Percentiles rank a stretch among this genome's conserved stretches.
Evolutionary conservation across 345 rosid genomes (phyloP).

Genomic region (Citrus sinensis): DVS_A1.0 CM039169.1:29639501-29640000

Average conservation of each 20-base stretch:
- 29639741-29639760: conserved; percentile 55
- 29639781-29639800: conserved; percentile 82
- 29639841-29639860: conserved; percentile 83
- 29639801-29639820: conserved; percentile 47
- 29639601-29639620: conserved; percentile 35
- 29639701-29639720: background rate
- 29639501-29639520: conserved; percentile 80
- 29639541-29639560: conserved; percentile 60
- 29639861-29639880: conserved; percentile 74
- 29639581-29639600: conserved; percentile 36
- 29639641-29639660: conserved; percentile 64
- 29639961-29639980: conserved; percentile 54
- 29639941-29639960: conserved; percentile 73
- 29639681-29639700: background rate
- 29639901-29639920: conserved; percentile 64
- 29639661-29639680: conserved; percentile 64
- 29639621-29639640: conserved; percentile 64
- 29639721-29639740: background rate
- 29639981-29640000: background rate
- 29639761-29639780: conserved; percentile 70
- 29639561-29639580: conserved; percentile 52
- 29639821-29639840: conserved; percentile 62
- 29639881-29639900: conserved; percentile 70
- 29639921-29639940: conserved; percentile 57
- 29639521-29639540: conserved; percentile 96